Evolutionary conservation across 164 flowering plant genomes (phyloP).

Genomic region (Paratinospora sagittata): DNA sequence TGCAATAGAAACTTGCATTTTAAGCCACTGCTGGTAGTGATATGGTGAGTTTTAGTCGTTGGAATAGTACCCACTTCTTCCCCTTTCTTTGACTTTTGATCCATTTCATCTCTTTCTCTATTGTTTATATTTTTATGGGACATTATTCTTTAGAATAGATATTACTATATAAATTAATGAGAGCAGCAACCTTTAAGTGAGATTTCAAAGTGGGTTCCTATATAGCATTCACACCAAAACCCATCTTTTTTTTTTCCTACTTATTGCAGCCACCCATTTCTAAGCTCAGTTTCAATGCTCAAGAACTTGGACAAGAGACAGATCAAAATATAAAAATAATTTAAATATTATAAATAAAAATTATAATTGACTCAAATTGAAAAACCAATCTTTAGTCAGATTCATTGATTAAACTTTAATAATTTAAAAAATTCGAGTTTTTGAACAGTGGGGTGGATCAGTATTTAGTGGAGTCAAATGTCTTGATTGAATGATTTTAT

Average conservation of each 20-base stretch:
- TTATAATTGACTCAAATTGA: not conserved
- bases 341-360: too few relatives aligned
- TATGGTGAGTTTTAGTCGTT: not conserved
- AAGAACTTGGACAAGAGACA: not conserved
- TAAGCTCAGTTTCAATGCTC: not conserved
- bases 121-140: not conserved
- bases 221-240: not conserved
- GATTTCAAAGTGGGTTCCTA: not conserved
- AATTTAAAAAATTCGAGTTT: not conserved
- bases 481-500: not conserved
- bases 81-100: not conserved
- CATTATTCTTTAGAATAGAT: not conserved
- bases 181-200: not conserved
- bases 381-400: not conserved
- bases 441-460: not conserved
- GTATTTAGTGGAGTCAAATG: not conserved
- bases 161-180: not conserved
- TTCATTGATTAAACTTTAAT: not conserved
- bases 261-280: not conserved
- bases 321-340: not conserved
- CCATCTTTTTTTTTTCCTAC: not conserved
- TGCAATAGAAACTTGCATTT: not conserved
- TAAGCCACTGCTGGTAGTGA: not conserved
- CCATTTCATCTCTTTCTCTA: not conserved
- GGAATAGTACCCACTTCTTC: not conserved